A percentile compares a stretch with the other conserved stretches of the same genome.
Evolutionary conservation across 177 flowering plant species (phyloP).

Genomic region (Vitis hybrid): DNA sequence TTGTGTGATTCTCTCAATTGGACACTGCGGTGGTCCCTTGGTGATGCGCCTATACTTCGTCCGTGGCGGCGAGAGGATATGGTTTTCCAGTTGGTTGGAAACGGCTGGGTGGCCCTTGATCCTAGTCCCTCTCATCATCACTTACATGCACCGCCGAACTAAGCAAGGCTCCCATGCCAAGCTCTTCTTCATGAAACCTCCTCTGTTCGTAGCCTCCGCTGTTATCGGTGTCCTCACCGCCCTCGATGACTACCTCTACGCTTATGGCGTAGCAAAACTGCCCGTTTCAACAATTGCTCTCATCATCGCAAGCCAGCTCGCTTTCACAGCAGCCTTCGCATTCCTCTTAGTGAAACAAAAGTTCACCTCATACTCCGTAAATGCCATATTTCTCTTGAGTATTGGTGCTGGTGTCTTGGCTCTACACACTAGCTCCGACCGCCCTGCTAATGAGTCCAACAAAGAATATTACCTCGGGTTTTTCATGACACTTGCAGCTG

Average conservation of each 20-base stretch:
- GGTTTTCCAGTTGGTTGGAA: conserved; percentile 56
- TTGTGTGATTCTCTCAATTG: conserved; percentile 31
- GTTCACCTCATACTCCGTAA: conserved; percentile 65
- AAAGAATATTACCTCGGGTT: conserved; percentile 54
- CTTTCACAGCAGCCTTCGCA: conserved; percentile 57
- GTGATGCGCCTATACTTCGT: conserved; percentile 58
- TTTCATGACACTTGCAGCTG: conserved; percentile 55
- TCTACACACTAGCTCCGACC: conserved; percentile 46
- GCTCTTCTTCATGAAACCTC: conserved; percentile 37
- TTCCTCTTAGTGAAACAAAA: conserved; percentile 58
- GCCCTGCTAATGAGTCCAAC: conserved; percentile 40
- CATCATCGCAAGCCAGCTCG: conserved; percentile 51
- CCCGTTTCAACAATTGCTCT: conserved; percentile 61
- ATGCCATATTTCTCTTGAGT: conserved; percentile 55
- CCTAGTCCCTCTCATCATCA: conserved; percentile 36
- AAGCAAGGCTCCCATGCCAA: background rate
- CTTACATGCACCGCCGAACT: conserved; percentile 33
- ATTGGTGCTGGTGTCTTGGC: conserved; percentile 63
- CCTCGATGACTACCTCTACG: conserved; percentile 58
- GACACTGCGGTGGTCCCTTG: conserved; percentile 50
- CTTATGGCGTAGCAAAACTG: conserved; percentile 44
- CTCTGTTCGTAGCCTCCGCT: conserved; percentile 31
- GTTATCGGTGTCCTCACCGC: conserved; percentile 48
- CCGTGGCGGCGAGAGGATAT: conserved; percentile 56
- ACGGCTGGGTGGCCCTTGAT: conserved; percentile 53